Evolutionary conservation across 2,329 filamentous ascomycete genomes (phyloP), one percentile per base, ranked within the genome.

Genomic region (Fusarium pseudograminearum): DNA sequence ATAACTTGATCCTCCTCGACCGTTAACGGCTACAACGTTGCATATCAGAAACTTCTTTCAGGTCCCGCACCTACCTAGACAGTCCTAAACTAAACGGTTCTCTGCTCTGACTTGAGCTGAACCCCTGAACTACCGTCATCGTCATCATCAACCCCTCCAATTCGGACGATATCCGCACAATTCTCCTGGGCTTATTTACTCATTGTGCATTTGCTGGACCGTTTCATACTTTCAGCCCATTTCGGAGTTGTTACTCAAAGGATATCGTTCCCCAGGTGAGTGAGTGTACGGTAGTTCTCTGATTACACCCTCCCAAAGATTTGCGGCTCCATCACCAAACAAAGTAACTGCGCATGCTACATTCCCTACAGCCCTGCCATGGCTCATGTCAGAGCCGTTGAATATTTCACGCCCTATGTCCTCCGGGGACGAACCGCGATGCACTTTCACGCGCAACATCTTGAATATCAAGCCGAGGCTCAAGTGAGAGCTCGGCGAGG

Each of bases 91-190:
- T 36, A 53, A 60, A 57, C 42, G 28, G 42, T 45, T 61, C 58
- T 69, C 61, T 61, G 57, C 58, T 64, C 57, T 67, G 31, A 54
- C 20, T 62, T 51, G 28, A 44, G 54, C 36, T 42, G 54, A 55
- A 51, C 58, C 58, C 58, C 64, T 62, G 53, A 64, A 34, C 62
- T 62, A 26, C 47, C 51, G 42, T 45, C 54, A 65, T 65, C 46
- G 40, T 50, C 61, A 36, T 47, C 47, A 42, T 16, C 50, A 63
- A 28, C 48, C 58, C 55, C 58, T 70, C 60, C 54, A 61, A 47
- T 50, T 74, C 71, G 71, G 71, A 38, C 71, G 65, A 51, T 57
- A 71, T 74, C 71, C 71, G 69, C 61, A 55, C 64, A 52, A 50
- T 31, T 31, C 53, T 16, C 26, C 20, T 38, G 44, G 34, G 36